These are phyloP conservation scores for Brettanomyces bruxellensis DNA, from an alignment of 805 yeast species.

Conservation along the genomic window DNA sequence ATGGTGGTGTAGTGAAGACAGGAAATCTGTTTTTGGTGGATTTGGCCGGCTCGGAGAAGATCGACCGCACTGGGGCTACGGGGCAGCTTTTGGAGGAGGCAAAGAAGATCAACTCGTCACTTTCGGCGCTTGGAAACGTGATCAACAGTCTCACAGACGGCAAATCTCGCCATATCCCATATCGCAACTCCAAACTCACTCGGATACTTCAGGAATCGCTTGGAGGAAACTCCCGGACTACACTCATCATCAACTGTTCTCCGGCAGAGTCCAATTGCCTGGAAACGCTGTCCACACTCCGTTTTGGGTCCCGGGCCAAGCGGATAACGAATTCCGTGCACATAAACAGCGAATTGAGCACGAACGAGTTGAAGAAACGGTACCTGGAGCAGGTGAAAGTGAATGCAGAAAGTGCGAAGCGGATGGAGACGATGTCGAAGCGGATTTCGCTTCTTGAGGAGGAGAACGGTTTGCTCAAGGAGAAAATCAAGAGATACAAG, in stretches of 20 bases:
- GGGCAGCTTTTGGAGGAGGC: slow-evolving; percentile 77
- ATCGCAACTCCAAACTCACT: slow-evolving; percentile 71
- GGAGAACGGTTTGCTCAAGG: slow-evolving; percentile 31
- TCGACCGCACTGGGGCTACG: slow-evolving; percentile 66
- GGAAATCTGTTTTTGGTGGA: slow-evolving; percentile 71
- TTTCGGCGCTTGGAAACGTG: slow-evolving; percentile 72
- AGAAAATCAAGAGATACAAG: slow-evolving; percentile 20
- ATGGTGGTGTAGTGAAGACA: slow-evolving; percentile 47
- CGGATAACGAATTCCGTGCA: slow-evolving; percentile 55
- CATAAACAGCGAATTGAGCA: slow-evolving; percentile 34
- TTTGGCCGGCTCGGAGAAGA: slow-evolving; percentile 81
- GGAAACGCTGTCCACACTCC: slow-evolving; percentile 63
- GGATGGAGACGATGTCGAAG: slow-evolving; percentile 17
- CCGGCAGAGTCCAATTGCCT: slow-evolving; percentile 44
- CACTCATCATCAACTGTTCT: slow-evolving; percentile 66
- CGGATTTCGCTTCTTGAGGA: slow-evolving; percentile 29
- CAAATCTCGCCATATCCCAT: slow-evolving; percentile 57
- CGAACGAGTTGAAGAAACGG: slow-evolving; percentile 14
- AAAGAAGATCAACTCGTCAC: slow-evolving; percentile 70
- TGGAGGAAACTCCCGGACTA: slow-evolving; percentile 77
- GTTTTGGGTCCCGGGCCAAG: slow-evolving; percentile 72
- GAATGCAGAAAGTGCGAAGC: slow-evolving; percentile 13
- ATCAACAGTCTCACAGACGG: slow-evolving; percentile 71
- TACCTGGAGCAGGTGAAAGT: slow-evolving; percentile 15
- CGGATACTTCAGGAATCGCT: slow-evolving; percentile 69